Percentiles rank a stretch among this genome's conserved stretches.
Evolutionary conservation across 371 early-diverging fungal species (phyloP).

Genomic region (Capillidium heterosporum): DNA sequence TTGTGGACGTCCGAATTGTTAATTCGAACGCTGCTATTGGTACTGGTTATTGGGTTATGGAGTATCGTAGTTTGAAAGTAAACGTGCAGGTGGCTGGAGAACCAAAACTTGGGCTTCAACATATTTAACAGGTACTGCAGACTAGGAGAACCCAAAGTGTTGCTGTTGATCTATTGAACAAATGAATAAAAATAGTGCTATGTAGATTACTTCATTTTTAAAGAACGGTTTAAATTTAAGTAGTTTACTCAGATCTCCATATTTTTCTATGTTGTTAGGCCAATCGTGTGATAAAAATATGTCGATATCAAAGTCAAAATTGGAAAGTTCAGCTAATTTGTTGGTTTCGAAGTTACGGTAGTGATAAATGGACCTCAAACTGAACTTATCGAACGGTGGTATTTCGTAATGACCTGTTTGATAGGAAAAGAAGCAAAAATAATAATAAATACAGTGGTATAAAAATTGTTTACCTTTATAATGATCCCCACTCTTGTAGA

Average conservation of each 20-base stretch:
- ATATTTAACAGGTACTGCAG: slow-evolving; percentile 41
- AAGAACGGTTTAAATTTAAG: slow-evolving; percentile 50
- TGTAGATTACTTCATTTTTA: slow-evolving; percentile 33
- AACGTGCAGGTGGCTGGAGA: slow-evolving; percentile 86
- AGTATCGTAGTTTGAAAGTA: slow-evolving; percentile 35
- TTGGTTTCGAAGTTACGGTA: slow-evolving; percentile 60
- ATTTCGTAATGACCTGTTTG: slow-evolving; percentile 57
- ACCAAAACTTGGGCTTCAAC: slow-evolving; percentile 77
- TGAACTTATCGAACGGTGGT: slow-evolving; percentile 40
- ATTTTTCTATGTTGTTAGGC: slow-evolving; percentile 70
- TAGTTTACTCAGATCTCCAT: slow-evolving; percentile 48
- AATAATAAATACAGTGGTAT: not conserved
- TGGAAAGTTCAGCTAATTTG: slow-evolving; percentile 41
- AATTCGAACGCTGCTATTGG: not conserved
- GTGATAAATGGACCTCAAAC: slow-evolving; percentile 63
- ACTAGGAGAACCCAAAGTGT: slow-evolving; percentile 56
- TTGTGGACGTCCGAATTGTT: not conserved
- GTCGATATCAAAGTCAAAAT: slow-evolving; percentile 36
- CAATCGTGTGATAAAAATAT: slow-evolving; percentile 93
- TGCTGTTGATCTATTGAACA: slow-evolving; percentile 25
- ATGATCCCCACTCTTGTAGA: slow-evolving; percentile 63
- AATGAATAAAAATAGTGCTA: not conserved
- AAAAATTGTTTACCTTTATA: slow-evolving; percentile 21
- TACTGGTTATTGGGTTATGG: not conserved
- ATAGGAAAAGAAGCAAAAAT: not conserved